Percentiles rank a stretch among this genome's conserved stretches.
phyloP scores from a whole-genome alignment of 441 rosid species.

The Syzygium syzygioides region DNA sequence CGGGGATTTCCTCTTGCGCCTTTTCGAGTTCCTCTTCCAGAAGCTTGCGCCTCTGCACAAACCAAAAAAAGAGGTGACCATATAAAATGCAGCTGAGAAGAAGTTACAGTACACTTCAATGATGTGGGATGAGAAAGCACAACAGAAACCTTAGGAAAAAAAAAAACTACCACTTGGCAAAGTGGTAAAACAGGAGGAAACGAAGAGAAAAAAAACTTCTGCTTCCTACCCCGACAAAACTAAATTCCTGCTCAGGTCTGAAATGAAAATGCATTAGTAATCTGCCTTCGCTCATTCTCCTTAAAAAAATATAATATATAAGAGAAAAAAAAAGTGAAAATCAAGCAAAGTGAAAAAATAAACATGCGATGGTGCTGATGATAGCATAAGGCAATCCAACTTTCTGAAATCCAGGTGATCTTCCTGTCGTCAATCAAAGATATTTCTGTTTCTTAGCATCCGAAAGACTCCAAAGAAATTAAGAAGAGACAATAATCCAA shows the following conservation, averaged over 20 bases:
- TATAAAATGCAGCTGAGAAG: background rate
- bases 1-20: slow-evolving; percentile 67
- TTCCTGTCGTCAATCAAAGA: background rate
- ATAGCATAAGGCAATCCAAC: background rate
- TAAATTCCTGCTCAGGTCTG: background rate
- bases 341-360: background rate
- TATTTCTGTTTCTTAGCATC: background rate
- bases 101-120: background rate
- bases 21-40: slow-evolving; percentile 76
- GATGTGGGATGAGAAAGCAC: background rate
- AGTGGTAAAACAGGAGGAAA: background rate
- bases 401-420: background rate
- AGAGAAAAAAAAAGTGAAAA: background rate
- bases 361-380: background rate
- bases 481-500: background rate
- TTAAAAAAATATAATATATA: background rate
- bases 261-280: background rate
- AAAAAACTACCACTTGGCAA: background rate
- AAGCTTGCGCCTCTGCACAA: slow-evolving; percentile 53
- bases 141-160: background rate
- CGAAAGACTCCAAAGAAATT: background rate
- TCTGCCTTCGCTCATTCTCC: background rate
- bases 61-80: slow-evolving; percentile 1
- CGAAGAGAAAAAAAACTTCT: background rate
- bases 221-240: background rate